Base-by-base conservation (phyloP, 495 filamentous ascomycete genomes). In the Xylaria longipes region DNA sequence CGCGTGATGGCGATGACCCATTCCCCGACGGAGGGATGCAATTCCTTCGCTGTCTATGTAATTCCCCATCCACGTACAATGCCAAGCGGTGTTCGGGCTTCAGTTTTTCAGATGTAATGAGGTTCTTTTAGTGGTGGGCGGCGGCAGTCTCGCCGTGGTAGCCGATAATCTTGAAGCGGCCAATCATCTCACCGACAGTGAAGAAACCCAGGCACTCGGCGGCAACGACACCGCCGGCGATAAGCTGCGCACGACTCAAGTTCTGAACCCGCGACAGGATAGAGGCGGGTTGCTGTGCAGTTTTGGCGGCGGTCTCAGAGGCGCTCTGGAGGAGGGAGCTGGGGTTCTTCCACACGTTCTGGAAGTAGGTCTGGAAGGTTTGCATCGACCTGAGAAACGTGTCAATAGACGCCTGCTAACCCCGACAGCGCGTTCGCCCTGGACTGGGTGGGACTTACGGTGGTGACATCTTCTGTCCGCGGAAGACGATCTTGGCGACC, bases 191-290 rank as follows among this genome's bases (percentile, higher is more conserved):
- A 70, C 96, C 96, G 29, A 99, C 89, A 22, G 94, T 95, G 88
- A 98, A 99, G 88, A 99, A 98, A 66, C 96, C 96, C 70, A 99
- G 82, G 62, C 93, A 87, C 85, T 99, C 96, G 46, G 95, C 95
- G 48, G 83, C 78, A 70, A 97, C 81, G 65, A 99, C 92, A 78
- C 91, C 93, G 65, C 84, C 89, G 29, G 92, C 79, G 33, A 86
- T 87, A 67, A 94, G 72, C 80, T 97, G 89, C 78, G 89, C 85
- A 61, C 81, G 85, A 81, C 87, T 91, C 76, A 95, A 64, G 81
- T 90, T 93, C 77, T 93, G 88, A 72, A 92, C 78, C 70, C 85
- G 86, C 78, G 89, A 84, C 70, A 96, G 77, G 72, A 92, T 78
- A 75, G 77, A 75, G 79, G 82, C 73, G 70, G 80, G 74, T 17